Base-by-base conservation (phyloP, 257 asterid species). In the Penstemon davidsonii region DNA sequence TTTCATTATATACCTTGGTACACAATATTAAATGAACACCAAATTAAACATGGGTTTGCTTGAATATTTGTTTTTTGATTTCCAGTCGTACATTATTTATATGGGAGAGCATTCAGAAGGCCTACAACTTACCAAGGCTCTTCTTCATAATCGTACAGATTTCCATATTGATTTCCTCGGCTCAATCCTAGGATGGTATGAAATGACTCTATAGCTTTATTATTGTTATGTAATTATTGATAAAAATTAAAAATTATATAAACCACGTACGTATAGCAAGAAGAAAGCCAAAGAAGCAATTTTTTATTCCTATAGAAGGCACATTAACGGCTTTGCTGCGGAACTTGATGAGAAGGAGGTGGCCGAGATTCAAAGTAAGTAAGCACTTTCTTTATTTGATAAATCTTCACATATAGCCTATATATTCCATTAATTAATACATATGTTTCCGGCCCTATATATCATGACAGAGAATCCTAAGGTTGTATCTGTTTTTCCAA, bases 321-420 rank as follows among this genome's bases (percentile, higher is more conserved):
- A 77, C 18, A 82, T 84, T 39, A 84, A 82, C 54, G 85, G 87
- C 42, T 84, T 84, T 69, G 87, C 85, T n/a, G 85, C 84, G 4
- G 2, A 45, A 3, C 87, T 84, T 47, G 78, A 73, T 0, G 82
- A 77, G 36, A 70, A 75, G 10, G 83, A 77, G 18, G 85, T 82
- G 37, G 77, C 42, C n/a, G 37, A 54, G 42, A 64, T 84, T 49
- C 65, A 40, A 37, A 53, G 88, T 81, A 70, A 1, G 75, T 40
- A 59, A 4, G 7, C 19, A 51, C n/a, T 51, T 25, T 25, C 33
- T 25, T 25, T 25, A 25, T 51, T 51, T 3, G 6, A 19, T 3
- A 4, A 15, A 19, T 5, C 40, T 55, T 55, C 15, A 37, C 6
- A 56, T 43, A 51, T n/a, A 51, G 13, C 13, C 41, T 54, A 8